A percentile compares a stretch with the other conserved stretches of the same genome.
Evolutionary conservation across 257 asterid species (phyloP).

Genomic region (Euphrasia confusa): DNA sequence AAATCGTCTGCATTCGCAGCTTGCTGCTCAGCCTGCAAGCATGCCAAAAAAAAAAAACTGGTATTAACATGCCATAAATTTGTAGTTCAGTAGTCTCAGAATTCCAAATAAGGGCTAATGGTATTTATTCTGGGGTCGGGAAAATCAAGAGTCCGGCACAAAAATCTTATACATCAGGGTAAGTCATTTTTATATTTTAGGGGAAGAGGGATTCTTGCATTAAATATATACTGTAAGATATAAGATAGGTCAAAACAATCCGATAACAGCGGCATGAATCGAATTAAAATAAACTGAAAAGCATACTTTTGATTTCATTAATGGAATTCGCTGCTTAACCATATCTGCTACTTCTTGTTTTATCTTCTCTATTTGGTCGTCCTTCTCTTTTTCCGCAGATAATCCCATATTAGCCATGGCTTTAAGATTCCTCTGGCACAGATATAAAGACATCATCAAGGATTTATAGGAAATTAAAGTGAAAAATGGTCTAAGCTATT

Average conservation of each 20-base stretch:
- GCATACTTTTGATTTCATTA: slow-evolving; percentile 65
- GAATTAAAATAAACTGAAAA: not conserved
- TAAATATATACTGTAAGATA: no score
- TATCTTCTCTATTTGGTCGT: slow-evolving; percentile 54
- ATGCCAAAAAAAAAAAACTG: slow-evolving; percentile 1
- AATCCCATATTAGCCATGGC: slow-evolving; percentile 60
- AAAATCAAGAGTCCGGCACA: slow-evolving; percentile 10
- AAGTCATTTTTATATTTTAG: not conserved
- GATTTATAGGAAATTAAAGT: not conserved
- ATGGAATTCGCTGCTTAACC: slow-evolving; percentile 50
- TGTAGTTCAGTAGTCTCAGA: slow-evolving; percentile 7
- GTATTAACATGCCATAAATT: slow-evolving; percentile 6
- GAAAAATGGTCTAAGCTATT: not conserved
- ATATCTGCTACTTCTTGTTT: slow-evolving; percentile 80
- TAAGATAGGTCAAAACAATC: slow-evolving; percentile 4
- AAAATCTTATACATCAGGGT: slow-evolving; percentile 5
- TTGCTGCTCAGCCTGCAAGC: slow-evolving; percentile 60
- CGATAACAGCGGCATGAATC: slow-evolving; percentile 21
- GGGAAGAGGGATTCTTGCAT: not conserved
- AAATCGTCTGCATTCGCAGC: slow-evolving; percentile 62
- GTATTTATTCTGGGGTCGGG: slow-evolving; percentile 9
- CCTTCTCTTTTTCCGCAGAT: slow-evolving; percentile 85
- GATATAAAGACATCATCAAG: not conserved
- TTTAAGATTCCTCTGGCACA: slow-evolving; percentile 64
- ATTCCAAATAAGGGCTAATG: slow-evolving; percentile 11